Conservation (phyloP, 1,139 yeast genomes). For the Blastobotrys indianensis region DNA sequence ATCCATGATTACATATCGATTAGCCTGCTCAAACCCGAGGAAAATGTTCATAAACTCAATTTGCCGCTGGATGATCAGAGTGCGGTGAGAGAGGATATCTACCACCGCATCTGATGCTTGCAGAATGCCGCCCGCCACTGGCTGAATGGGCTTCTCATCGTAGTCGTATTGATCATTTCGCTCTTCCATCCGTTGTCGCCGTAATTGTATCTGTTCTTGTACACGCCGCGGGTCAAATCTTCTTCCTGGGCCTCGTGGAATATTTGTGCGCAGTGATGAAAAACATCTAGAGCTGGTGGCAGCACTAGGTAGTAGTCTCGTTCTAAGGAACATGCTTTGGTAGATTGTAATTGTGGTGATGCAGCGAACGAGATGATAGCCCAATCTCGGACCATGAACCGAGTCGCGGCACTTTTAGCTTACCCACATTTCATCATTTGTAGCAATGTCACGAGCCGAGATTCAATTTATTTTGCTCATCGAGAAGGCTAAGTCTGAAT, state of each 20-base stretch:
- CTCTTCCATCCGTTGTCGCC: slow-evolving; percentile 3
- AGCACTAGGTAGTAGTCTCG: not conserved
- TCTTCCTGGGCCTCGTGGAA: not conserved
- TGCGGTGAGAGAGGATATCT: slow-evolving; percentile 63
- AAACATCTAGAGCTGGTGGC: not conserved
- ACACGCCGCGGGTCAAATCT: slow-evolving; percentile 4
- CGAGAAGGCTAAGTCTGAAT: no score
- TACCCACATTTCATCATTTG: no score
- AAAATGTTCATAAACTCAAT: slow-evolving; percentile 82
- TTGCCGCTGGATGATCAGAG: slow-evolving; percentile 79
- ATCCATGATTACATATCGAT: slow-evolving; percentile 68
- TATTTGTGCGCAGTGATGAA: slow-evolving; percentile 10
- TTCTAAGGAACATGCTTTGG: no score
- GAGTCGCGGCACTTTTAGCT: no score
- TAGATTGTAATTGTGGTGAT: no score
- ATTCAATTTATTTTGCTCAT: no score
- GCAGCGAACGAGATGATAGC: no score
- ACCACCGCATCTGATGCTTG: slow-evolving; percentile 52
- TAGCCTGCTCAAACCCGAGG: slow-evolving; percentile 88
- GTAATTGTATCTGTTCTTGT: slow-evolving; percentile 3
- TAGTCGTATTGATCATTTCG: not conserved
- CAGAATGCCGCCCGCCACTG: slow-evolving; percentile 28
- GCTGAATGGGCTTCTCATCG: not conserved
- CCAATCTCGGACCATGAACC: no score
- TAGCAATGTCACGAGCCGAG: no score